These are phyloP conservation scores for Martiniozyma abietophila DNA, from an alignment of 805 yeast species.

Conservation along the genomic window DNA sequence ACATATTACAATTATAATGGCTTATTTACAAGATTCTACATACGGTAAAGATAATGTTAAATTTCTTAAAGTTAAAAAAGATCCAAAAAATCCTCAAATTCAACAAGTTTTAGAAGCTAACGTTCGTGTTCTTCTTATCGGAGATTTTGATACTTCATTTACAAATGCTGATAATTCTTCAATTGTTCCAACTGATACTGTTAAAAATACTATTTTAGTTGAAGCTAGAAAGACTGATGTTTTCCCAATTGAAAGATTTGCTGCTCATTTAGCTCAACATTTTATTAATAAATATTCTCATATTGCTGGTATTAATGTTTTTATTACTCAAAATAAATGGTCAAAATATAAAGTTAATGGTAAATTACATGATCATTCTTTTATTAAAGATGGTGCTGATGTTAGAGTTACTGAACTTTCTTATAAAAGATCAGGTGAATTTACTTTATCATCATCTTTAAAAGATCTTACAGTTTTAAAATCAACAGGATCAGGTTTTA, in stretches of 20 bases:
- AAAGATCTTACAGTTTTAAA: constrained; percentile 78
- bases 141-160: constrained; percentile 71
- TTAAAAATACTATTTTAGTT: constrained; percentile 77
- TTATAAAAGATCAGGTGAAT: constrained; percentile 45
- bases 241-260: constrained; percentile 88
- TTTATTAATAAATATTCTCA: constrained; percentile 71
- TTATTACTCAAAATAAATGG: constrained; percentile 73
- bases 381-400: constrained; percentile 78
- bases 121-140: constrained; percentile 65
- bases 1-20: constrained; percentile 14
- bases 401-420: constrained; percentile 51
- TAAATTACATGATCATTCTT: constrained; percentile 72
- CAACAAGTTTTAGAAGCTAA: constrained; percentile 86
- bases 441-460: constrained; percentile 55
- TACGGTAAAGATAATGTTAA: constrained; percentile 94
- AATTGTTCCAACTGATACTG: constrained; percentile 93
- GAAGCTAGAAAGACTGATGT: constrained; percentile 77
- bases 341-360: constrained; percentile 66
- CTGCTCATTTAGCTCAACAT: constrained; percentile 75
- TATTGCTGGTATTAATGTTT: constrained; percentile 60
- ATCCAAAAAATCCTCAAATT: constrained; percentile 56
- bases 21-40: constrained; percentile 37
- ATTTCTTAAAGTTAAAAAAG: constrained; percentile 79
- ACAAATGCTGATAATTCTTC: constrained; percentile 81
- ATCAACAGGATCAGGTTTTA: constrained; percentile 88